Evolutionary conservation across 495 filamentous ascomycete genomes (phyloP).

Genomic region (Corynascus novoguineensis): DNA sequence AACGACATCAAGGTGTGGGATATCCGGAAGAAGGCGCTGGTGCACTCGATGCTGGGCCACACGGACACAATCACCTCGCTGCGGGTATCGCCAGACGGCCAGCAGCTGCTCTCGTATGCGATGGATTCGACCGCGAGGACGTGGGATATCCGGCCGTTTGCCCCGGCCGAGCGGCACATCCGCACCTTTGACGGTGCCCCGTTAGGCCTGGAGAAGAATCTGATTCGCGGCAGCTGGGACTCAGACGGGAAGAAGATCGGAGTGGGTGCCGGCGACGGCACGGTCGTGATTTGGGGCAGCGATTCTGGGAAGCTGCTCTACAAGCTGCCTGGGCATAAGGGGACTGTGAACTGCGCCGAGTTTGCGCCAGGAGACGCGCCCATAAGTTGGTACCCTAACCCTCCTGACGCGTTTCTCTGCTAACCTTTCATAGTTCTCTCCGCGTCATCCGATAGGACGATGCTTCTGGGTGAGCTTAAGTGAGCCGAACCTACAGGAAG

Average conservation of each 20-base stretch:
- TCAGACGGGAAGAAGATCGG: slow-evolving; percentile 78
- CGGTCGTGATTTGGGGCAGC: slow-evolving; percentile 82
- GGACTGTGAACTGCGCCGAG: slow-evolving; percentile 89
- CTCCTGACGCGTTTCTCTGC: slow-evolving; percentile 17
- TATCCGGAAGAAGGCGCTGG: slow-evolving; percentile 78
- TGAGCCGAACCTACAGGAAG: slow-evolving; percentile 30
- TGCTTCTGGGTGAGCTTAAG: slow-evolving; percentile 71
- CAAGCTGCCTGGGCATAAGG: slow-evolving; percentile 92
- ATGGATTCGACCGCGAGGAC: slow-evolving; percentile 90
- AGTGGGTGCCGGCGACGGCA: slow-evolving; percentile 85
- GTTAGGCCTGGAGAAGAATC: slow-evolving; percentile 82
- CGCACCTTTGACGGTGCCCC: slow-evolving; percentile 85
- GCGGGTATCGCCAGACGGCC: slow-evolving; percentile 82
- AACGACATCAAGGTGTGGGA: slow-evolving; percentile 98
- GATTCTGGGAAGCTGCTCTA: slow-evolving; percentile 80
- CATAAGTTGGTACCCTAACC: slow-evolving; percentile 62
- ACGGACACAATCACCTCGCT: slow-evolving; percentile 89
- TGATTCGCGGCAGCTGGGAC: slow-evolving; percentile 89
- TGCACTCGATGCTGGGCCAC: slow-evolving; percentile 85
- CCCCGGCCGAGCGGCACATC: slow-evolving; percentile 76
- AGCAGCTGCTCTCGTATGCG: slow-evolving; percentile 83
- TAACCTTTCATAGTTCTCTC: slow-evolving; percentile 63
- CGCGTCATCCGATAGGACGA: slow-evolving; percentile 73
- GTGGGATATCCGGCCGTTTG: slow-evolving; percentile 96
- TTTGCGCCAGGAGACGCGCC: slow-evolving; percentile 79